Evolutionary conservation across 305 asterid species (phyloP), one percentile per base, ranked within the genome.

Genomic region (Fraxinus latifolia): DNA sequence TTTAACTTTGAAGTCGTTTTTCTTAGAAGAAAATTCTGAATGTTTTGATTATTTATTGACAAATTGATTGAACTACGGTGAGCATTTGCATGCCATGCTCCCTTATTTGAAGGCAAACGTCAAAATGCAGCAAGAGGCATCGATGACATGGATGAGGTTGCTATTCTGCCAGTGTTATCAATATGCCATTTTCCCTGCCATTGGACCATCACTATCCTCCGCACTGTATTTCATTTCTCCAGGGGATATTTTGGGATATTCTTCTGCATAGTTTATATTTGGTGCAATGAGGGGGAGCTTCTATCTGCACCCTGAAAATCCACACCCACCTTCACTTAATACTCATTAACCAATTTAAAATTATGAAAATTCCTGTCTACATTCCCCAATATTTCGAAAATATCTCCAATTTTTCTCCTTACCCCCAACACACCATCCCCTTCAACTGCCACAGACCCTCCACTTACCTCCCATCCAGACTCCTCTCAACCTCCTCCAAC

Each of bases 1-100:
- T 72, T 84, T 67, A 85, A 58, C 76, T n/a, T 71, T 29, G 14
- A 74, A 42, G 70, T 78, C 73, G 37, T 82, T 81, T 19, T 33
- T 76, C 65, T 76, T 79, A 33, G 76, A 65, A 33, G 42, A 53
- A 73, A 74, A 4, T 65, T 65, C 82, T 81, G n/a, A 50, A 25
- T 58, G 31, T 82, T 78, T 74, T 29, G 42, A 36, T 36, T 36
- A 36, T 7, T 36, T 36, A 36, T 36, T 36, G 9, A 36, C 42
- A 36, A 36, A 36, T 36, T 36, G 42, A 36, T 39, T 37, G 73
- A 55, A 77, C 25, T 58, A 23, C 74, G 50, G 50, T 60, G 80
- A 86, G 82, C 83, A 55, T 76, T 36, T 36, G 29, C 25, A 44
- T 7, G 29, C 29, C 29, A 14, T 15, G 60, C 77, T 75, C 32